Conservation (phyloP, 371 early-diverging fungal species). For the Thermomucor indicae-seudaticae region DNA sequence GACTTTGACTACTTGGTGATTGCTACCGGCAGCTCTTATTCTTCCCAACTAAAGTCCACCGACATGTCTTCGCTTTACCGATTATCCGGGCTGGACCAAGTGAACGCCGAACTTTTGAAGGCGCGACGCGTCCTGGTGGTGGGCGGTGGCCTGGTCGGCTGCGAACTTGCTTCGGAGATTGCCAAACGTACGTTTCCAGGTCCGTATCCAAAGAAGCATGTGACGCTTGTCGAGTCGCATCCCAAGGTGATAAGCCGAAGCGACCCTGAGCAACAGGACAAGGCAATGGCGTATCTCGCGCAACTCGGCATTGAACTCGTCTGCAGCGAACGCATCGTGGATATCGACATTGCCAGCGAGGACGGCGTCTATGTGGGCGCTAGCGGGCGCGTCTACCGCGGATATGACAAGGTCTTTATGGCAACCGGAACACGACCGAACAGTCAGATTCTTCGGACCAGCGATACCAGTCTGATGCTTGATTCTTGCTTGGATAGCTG, state of each 20-base stretch:
- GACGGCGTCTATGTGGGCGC: slow-evolving; percentile 21
- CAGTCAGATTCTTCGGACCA: slow-evolving; percentile 18
- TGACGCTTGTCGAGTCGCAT: slow-evolving; percentile 54
- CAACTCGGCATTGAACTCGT: slow-evolving; percentile 61
- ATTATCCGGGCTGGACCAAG: slow-evolving; percentile 17
- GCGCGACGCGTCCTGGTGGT: slow-evolving; percentile 51
- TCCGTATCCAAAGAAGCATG: slow-evolving; percentile 41
- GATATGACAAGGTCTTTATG: slow-evolving; percentile 30
- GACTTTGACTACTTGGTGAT: slow-evolving; percentile 61
- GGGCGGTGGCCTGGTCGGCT: slow-evolving; percentile 67
- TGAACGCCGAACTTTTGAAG: slow-evolving; percentile 47
- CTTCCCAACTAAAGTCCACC: slow-evolving; percentile 43
- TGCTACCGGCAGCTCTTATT: slow-evolving; percentile 64
- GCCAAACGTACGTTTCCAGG: slow-evolving; percentile 21
- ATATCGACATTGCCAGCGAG: slow-evolving; percentile 14
- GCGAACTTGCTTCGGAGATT: slow-evolving; percentile 63
- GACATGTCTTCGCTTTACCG: slow-evolving; percentile 39
- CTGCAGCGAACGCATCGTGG: slow-evolving; percentile 52
- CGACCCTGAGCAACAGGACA: slow-evolving; percentile 32
- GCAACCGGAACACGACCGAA: slow-evolving; percentile 42
- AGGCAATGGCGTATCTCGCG: slow-evolving; percentile 42
- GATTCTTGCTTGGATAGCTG: slow-evolving; percentile 26
- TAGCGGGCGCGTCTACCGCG: slow-evolving; percentile 25
- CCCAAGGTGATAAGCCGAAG: slow-evolving; percentile 31
- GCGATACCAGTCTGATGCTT: slow-evolving; percentile 10